Percentiles rank a stretch among this genome's conserved stretches.
Evolutionary conservation across 2,329 filamentous ascomycete species (phyloP).

Genomic region (Beauveria sp.): DNA sequence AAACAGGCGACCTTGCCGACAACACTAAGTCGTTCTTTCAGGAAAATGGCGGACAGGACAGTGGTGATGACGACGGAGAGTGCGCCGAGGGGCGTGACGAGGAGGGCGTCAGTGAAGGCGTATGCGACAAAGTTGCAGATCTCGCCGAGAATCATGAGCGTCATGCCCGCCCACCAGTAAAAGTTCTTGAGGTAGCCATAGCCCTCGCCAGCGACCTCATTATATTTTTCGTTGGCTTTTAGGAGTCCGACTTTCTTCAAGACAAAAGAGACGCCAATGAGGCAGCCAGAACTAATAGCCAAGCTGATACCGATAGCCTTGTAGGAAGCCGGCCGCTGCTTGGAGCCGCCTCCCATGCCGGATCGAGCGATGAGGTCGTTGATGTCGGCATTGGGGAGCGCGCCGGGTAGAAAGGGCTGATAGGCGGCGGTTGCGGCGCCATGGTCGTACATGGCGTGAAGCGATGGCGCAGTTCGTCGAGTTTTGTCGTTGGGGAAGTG

Average conservation of each 20-base stretch:
- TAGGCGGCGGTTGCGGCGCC: slow-evolving; percentile 3
- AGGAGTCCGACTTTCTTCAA: slow-evolving; percentile 90
- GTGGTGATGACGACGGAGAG: slow-evolving; percentile 89
- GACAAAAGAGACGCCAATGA: slow-evolving; percentile 93
- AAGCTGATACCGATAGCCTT: slow-evolving; percentile 82
- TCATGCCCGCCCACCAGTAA: slow-evolving; percentile 96
- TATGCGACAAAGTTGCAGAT: slow-evolving; percentile 97
- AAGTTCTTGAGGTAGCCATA: slow-evolving; percentile 94
- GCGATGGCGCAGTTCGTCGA: background rate
- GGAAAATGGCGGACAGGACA: slow-evolving; percentile 83
- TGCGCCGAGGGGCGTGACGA: slow-evolving; percentile 87
- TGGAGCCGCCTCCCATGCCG: background rate
- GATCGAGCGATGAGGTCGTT: background rate
- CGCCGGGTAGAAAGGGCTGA: background rate
- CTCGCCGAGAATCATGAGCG: slow-evolving; percentile 91
- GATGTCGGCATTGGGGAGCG: background rate
- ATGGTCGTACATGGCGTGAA: slow-evolving; percentile 7
- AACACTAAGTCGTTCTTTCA: slow-evolving; percentile 92
- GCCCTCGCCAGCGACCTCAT: slow-evolving; percentile 89
- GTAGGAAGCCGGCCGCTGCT: slow-evolving; percentile 48
- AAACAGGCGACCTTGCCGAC: slow-evolving; percentile 96
- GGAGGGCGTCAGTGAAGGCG: slow-evolving; percentile 90
- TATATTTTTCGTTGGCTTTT: slow-evolving; percentile 91
- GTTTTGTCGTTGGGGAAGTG: background rate
- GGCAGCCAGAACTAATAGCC: slow-evolving; percentile 78